Evolutionary conservation across 2,329 filamentous ascomycete species (phyloP).

Genomic region (Venturia oleaginea): DNA sequence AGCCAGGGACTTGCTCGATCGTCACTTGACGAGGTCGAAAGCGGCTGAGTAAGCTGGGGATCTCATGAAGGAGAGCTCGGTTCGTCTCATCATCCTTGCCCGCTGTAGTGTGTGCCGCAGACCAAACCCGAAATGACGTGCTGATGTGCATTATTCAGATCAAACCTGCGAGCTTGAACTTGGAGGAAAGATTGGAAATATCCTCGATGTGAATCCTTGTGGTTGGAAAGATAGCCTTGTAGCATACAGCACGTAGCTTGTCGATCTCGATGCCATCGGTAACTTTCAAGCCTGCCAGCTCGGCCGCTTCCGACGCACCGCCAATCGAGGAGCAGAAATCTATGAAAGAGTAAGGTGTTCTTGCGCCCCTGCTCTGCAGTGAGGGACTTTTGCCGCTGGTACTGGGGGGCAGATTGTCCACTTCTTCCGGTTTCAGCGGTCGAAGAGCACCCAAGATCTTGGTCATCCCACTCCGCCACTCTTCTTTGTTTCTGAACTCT

Average conservation of each 20-base stretch:
- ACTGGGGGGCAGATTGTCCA: not conserved
- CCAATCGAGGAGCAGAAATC: not conserved
- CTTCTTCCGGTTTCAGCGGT: no score
- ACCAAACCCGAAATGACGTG: not conserved
- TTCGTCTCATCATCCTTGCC: not conserved
- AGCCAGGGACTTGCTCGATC: constrained; percentile 5
- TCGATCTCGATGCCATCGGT: not conserved
- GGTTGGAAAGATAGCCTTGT: not conserved
- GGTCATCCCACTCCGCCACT: no score
- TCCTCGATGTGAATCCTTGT: not conserved
- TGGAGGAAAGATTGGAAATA: not conserved
- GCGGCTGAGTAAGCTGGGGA: not conserved
- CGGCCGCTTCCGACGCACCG: constrained; percentile 1
- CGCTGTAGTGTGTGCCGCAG: not conserved
- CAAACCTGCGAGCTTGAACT: not conserved
- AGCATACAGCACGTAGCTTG: not conserved
- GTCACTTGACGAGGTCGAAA: not conserved
- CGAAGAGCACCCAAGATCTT: no score
- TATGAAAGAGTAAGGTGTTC: not conserved
- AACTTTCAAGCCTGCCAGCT: not conserved
- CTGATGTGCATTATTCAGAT: not conserved
- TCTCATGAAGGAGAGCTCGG: not conserved
- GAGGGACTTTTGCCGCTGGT: not conserved
- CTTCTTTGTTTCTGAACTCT: no score
- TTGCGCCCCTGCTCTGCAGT: no score